Conservation (phyloP, 345 rosid species). For the Raphanus raphanistrum region DNA sequence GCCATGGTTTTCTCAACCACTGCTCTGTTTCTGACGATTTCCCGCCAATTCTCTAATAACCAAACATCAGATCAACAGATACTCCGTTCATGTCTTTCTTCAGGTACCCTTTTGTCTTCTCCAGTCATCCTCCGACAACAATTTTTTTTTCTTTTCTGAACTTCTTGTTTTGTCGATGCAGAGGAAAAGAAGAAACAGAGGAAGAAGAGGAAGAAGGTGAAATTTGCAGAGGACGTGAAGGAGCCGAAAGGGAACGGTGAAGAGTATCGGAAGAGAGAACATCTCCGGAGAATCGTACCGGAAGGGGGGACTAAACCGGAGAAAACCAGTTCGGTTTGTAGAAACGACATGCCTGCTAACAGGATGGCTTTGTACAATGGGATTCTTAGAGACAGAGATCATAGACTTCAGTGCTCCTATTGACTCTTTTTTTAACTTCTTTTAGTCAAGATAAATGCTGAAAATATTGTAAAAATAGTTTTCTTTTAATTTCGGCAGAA, state of each 20-base stretch:
- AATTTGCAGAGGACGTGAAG: slow-evolving; percentile 76
- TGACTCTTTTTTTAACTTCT: slow-evolving; percentile 16
- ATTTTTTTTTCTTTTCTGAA: background rate
- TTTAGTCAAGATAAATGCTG: background rate
- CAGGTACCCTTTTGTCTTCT: slow-evolving; percentile 46
- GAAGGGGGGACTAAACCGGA: slow-evolving; percentile 19
- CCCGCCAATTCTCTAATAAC: slow-evolving; percentile 46
- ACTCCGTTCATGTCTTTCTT: slow-evolving; percentile 58
- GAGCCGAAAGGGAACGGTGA: slow-evolving; percentile 59
- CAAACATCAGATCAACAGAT: slow-evolving; percentile 25
- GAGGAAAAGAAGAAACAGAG: slow-evolving; percentile 47
- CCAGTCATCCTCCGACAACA: slow-evolving; percentile 1
- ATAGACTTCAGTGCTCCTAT: slow-evolving; percentile 46
- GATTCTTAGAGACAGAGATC: slow-evolving; percentile 61
- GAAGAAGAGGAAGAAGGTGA: slow-evolving; percentile 56
- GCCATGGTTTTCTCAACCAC: slow-evolving; percentile 86
- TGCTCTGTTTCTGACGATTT: slow-evolving; percentile 60
- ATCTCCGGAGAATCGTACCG: slow-evolving; percentile 20
- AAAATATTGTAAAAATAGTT: background rate
- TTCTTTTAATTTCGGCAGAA: background rate
- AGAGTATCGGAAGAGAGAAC: slow-evolving; percentile 50
- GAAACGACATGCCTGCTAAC: slow-evolving; percentile 55
- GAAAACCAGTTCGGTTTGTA: slow-evolving; percentile 40
- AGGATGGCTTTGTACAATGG: slow-evolving; percentile 69
- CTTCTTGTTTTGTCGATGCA: slow-evolving; percentile 14